phyloP scores from a whole-genome alignment of 371 early-diverging fungal genomes.

The Mortierella sp. region DNA sequence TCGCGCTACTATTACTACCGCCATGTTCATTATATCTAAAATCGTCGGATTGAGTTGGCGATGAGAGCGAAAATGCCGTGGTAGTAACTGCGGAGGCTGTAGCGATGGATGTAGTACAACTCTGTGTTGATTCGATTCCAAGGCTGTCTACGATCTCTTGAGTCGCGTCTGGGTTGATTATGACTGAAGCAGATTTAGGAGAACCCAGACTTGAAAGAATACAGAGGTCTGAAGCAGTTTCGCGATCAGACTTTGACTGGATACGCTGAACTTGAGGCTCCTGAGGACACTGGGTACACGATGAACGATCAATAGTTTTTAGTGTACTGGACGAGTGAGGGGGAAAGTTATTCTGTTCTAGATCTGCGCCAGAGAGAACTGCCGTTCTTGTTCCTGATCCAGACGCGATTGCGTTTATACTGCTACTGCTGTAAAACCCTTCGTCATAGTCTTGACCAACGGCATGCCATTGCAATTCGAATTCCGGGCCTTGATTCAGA shows the following conservation, averaged over 20 bases:
- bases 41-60: not conserved
- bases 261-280: not conserved
- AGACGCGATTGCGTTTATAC: not conserved
- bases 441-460: slow-evolving; percentile 33
- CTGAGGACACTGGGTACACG: not conserved
- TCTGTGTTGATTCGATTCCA: not conserved
- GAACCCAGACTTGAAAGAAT: slow-evolving; percentile 19
- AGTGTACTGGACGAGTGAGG: slow-evolving; percentile 15
- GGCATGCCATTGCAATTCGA: slow-evolving; percentile 36
- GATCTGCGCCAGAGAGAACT: not conserved
- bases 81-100: slow-evolving; percentile 3
- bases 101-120: not conserved
- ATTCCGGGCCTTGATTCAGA: slow-evolving; percentile 45
- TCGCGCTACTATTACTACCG: not conserved
- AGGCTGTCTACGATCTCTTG: not conserved
- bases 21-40: not conserved
- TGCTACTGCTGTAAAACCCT: not conserved
- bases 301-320: not conserved
- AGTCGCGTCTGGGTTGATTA: slow-evolving; percentile 10
- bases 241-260: slow-evolving; percentile 11
- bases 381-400: not conserved
- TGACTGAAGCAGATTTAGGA: slow-evolving; percentile 3
- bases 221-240: slow-evolving; percentile 15
- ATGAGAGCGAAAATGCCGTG: not conserved
- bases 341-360: slow-evolving; percentile 1